Evolutionary conservation across 1,284 basidiomycete genomes (phyloP).

Genomic region (Fomitopsis pinicola): DNA sequence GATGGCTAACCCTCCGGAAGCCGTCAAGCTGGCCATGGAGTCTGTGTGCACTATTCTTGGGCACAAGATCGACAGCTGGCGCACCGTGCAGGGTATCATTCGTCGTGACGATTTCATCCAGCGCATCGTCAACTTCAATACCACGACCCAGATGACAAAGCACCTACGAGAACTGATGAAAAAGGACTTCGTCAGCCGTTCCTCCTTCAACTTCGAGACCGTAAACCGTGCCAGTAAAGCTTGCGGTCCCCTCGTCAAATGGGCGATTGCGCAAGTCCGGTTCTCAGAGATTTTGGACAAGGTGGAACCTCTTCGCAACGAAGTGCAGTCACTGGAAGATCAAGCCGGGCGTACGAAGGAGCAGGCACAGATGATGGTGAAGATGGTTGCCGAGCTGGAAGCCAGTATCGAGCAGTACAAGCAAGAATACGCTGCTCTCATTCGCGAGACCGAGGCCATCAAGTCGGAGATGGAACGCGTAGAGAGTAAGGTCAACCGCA

Average conservation of each 20-base stretch:
- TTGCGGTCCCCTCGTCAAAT: constrained; percentile 97
- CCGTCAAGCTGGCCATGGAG: constrained; percentile 98
- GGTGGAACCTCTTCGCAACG: constrained; percentile 94
- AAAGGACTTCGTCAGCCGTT: constrained; percentile 87
- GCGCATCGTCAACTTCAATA: constrained; percentile 97
- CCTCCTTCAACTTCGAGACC: constrained; percentile 93
- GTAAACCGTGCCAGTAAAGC: constrained; percentile 96
- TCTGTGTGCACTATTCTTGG: constrained; percentile 98
- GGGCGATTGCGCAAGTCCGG: constrained; percentile 95
- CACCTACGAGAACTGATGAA: constrained; percentile 90
- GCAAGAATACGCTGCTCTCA: constrained; percentile 95
- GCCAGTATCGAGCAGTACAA: constrained; percentile 93
- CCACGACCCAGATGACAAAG: constrained; percentile 87
- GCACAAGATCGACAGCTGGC: constrained; percentile 96
- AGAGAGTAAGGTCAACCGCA: constrained; percentile 94
- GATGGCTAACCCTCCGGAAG: constrained; percentile 98
- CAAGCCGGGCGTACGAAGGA: constrained; percentile 93
- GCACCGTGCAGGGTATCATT: constrained; percentile 94
- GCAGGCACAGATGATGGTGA: constrained; percentile 85
- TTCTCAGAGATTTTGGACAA: constrained; percentile 99
- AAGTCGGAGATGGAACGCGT: constrained; percentile 98
- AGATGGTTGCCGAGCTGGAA: constrained; percentile 93
- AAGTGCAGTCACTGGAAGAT: constrained; percentile 89
- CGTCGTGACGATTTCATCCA: constrained; percentile 98
- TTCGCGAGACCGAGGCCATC: constrained; percentile 97